Evolutionary conservation across 192 early-diverging fungal species (phyloP).

Genomic region (Radiomyces spectabilis): DNA sequence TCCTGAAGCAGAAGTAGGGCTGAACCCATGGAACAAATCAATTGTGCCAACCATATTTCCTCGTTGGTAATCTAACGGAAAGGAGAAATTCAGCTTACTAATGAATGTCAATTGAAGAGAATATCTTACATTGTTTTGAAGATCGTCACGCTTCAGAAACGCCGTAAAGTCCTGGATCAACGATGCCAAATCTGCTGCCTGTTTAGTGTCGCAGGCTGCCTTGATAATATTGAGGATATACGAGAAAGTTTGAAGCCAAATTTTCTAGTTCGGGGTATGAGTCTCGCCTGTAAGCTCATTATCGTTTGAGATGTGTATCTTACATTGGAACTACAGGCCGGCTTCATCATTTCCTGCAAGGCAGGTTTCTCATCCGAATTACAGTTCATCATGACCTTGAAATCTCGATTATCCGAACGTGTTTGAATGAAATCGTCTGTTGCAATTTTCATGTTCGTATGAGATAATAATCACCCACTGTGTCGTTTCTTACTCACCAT

Average conservation of each 20-base stretch:
- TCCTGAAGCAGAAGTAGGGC: no score
- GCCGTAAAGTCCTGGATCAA: constrained; percentile 7
- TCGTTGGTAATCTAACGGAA: no score
- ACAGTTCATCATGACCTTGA: constrained; percentile 54
- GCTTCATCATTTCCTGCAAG: constrained; percentile 31
- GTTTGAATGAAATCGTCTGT: constrained; percentile 34
- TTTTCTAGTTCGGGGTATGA: constrained; percentile 7
- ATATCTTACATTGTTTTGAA: constrained; percentile 4
- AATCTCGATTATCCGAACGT: constrained; percentile 68
- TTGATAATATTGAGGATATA: constrained; percentile 28
- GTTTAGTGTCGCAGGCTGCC: constrained; percentile 14
- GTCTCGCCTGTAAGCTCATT: no score
- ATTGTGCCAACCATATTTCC: constrained; percentile 6
- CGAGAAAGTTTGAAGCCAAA: constrained; percentile 28
- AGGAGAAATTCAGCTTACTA: constrained; percentile 2
- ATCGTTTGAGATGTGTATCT: neutral
- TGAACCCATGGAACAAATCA: constrained; percentile 9
- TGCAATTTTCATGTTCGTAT: neutral
- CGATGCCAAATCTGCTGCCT: neutral
- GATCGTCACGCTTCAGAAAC: neutral
- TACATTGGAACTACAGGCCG: constrained; percentile 29
- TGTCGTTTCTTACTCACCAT: constrained; percentile 48
- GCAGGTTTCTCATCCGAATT: constrained; percentile 23
- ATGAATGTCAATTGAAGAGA: neutral
- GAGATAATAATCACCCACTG: neutral